phyloP scores from a whole-genome alignment of 441 rosid species.

The Arabidopsis lyrata region DNA sequence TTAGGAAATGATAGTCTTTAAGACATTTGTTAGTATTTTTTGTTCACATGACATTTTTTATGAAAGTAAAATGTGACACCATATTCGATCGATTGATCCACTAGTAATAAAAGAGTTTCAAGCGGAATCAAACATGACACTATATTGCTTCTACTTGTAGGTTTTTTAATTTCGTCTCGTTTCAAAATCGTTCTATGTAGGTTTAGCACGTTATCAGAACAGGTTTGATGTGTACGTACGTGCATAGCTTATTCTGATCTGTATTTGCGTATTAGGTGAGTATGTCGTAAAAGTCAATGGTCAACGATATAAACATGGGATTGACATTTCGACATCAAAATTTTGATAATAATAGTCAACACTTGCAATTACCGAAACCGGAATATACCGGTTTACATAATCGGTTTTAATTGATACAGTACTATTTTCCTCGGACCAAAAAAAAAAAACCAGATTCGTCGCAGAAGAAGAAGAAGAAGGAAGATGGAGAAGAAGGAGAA shows the following conservation, averaged over 20 bases:
- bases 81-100: no score
- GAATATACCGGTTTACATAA: slow-evolving; percentile 1
- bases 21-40: no score
- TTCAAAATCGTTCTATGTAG: neutral
- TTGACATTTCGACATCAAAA: neutral
- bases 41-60: no score
- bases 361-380: neutral
- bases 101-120: no score
- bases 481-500: slow-evolving; percentile 51
- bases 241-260: neutral
- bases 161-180: neutral
- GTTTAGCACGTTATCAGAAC: neutral
- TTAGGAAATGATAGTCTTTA: neutral
- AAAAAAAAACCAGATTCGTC: slow-evolving; percentile 12
- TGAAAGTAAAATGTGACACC: no score
- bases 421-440: neutral
- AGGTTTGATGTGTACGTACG: neutral
- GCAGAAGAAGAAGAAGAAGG: neutral
- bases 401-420: slow-evolving; percentile 7
- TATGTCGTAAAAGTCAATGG: neutral
- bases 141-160: neutral
- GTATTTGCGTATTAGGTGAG: neutral
- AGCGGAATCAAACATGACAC: no score
- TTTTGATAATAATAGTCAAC: neutral
- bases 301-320: neutral